Evolutionary conservation across 345 rosid species (phyloP).

Genomic region (Sisymbrium irio): DNA sequence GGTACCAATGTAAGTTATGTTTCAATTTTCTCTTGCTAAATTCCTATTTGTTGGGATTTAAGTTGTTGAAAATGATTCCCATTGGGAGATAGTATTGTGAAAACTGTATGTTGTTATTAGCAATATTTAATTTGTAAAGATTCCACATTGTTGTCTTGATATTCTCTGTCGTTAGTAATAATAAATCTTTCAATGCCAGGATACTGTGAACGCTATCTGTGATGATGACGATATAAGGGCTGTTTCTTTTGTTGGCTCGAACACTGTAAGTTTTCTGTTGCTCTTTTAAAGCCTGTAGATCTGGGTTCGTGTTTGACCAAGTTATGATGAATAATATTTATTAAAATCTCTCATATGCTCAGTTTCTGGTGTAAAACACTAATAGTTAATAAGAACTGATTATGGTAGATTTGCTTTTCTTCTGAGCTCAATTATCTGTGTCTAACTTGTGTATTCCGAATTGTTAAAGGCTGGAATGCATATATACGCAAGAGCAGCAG

Average conservation of each 20-base stretch:
- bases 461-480: conserved; percentile 92
- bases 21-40: not conserved
- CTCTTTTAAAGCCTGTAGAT: not conserved
- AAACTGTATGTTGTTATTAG: not conserved
- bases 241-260: conserved; percentile 93
- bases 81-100: not conserved
- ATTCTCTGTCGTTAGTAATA: not conserved
- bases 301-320: not conserved
- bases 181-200: conserved; percentile 45
- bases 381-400: not conserved
- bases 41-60: not conserved
- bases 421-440: not conserved
- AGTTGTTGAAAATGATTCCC: not conserved
- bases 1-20: conserved; percentile 71
- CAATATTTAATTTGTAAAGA: not conserved
- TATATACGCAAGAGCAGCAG: conserved; percentile 85
- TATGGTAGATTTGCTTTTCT: not conserved
- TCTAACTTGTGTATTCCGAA: not conserved
- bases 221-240: conserved; percentile 80
- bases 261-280: conserved; percentile 57
- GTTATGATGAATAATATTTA: not conserved
- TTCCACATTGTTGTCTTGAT: not conserved
- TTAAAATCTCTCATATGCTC: not conserved
- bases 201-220: conserved; percentile 90
- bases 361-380: not conserved